Conservation (phyloP, 371 early-diverging fungal species). For the Circinella umbellata region DNA sequence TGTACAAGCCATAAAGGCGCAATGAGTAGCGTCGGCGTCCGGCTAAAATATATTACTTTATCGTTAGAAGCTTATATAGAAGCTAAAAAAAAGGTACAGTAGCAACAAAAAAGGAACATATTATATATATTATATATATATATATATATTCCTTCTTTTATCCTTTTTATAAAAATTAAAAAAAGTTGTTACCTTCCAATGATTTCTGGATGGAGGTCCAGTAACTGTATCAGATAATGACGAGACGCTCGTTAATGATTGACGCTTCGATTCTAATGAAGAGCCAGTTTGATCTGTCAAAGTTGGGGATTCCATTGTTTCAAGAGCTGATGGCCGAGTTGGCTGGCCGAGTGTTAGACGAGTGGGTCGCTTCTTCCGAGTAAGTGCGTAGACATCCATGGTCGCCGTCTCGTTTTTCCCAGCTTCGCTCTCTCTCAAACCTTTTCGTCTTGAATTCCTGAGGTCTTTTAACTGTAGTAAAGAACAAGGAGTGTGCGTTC, state of each 20-base stretch:
- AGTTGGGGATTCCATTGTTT: conserved; percentile 24
- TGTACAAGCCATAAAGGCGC: conserved; percentile 36
- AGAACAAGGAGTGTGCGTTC: no score
- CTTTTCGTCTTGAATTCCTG: not conserved
- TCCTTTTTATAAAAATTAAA: not conserved
- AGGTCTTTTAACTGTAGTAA: no score
- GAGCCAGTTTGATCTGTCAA: conserved; percentile 19
- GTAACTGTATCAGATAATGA: conserved; percentile 34
- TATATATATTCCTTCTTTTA: not conserved
- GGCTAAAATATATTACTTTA: conserved; percentile 28
- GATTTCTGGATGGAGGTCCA: conserved; percentile 46
- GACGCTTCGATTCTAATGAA: conserved; percentile 21
- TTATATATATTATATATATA: not conserved
- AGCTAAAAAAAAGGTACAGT: no score
- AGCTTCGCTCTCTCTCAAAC: conserved; percentile 3
- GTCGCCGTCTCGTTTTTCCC: conserved; percentile 9
- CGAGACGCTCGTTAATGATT: conserved; percentile 14
- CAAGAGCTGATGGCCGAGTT: conserved; percentile 20
- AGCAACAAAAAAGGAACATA: no score
- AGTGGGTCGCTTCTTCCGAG: conserved; percentile 63
- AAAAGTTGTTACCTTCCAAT: conserved; percentile 49
- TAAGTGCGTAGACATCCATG: conserved; percentile 67
- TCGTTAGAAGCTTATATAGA: not conserved
- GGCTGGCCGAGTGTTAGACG: conserved; percentile 56
- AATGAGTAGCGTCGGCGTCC: conserved; percentile 39